These are phyloP conservation scores for Stachybotrys chlorohalonatus DNA, from an alignment of 2,329 filamentous ascomycete genomes.

Conservation along the genomic window DNA sequence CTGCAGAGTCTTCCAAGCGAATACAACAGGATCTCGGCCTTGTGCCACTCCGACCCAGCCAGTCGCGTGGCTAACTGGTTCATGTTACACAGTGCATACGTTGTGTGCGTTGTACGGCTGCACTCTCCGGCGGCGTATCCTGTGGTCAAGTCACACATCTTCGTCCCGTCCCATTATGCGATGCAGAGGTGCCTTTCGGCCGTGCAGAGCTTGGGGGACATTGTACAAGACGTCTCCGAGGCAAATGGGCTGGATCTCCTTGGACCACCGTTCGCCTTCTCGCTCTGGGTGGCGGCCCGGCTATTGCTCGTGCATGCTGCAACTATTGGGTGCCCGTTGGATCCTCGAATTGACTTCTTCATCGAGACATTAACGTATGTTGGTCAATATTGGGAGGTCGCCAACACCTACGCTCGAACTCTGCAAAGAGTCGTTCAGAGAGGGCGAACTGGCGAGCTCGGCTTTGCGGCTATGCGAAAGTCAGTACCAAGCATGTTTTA, in stretches of 20 bases:
- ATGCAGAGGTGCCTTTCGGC: slow-evolving; percentile 35
- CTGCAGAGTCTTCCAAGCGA: slow-evolving; percentile 32
- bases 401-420: slow-evolving; percentile 31
- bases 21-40: slow-evolving; percentile 33
- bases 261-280: slow-evolving; percentile 34
- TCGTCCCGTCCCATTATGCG: slow-evolving; percentile 32
- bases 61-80: slow-evolving; percentile 38
- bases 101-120: slow-evolving; percentile 32
- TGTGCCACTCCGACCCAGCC: slow-evolving; percentile 34
- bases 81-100: slow-evolving; percentile 35
- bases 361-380: slow-evolving; percentile 31
- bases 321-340: slow-evolving; percentile 23
- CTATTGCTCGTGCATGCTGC: slow-evolving; percentile 31
- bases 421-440: slow-evolving; percentile 27
- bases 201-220: slow-evolving; percentile 32
- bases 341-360: slow-evolving; percentile 32
- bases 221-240: slow-evolving; percentile 32
- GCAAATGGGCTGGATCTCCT: slow-evolving; percentile 32
- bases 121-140: slow-evolving; percentile 35
- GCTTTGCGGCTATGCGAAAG: slow-evolving; percentile 30
- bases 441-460: slow-evolving; percentile 23
- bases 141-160: slow-evolving; percentile 27
- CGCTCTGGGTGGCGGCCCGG: slow-evolving; percentile 32
- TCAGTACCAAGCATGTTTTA: slow-evolving; percentile 8
- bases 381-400: slow-evolving; percentile 34